Percentiles rank a stretch among this genome's conserved stretches.
Evolutionary conservation across 768 basidiomycete species (phyloP).

Genomic region (Thelephora aurantiotincta): DNA sequence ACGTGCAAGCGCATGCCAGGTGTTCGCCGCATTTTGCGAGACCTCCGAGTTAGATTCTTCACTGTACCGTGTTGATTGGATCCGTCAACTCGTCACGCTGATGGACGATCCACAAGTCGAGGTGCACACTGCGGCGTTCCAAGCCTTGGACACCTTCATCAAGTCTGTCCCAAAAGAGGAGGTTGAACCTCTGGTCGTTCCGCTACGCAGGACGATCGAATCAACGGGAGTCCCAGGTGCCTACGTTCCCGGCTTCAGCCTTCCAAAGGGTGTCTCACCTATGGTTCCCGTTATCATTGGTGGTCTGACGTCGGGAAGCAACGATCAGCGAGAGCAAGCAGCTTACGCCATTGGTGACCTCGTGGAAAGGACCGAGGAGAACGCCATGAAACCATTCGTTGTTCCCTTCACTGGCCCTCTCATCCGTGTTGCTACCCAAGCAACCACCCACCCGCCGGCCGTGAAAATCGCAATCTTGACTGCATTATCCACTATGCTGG

Average conservation of each 20-base stretch:
- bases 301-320: conserved; percentile 87
- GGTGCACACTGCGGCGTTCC: conserved; percentile 75
- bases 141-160: conserved; percentile 74
- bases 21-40: conserved; percentile 77
- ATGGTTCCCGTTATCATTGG: conserved; percentile 81
- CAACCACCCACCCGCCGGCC: conserved; percentile 78
- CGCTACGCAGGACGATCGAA: conserved; percentile 81
- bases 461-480: conserved; percentile 87
- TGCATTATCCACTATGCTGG: conserved; percentile 75
- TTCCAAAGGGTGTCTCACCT: conserved; percentile 72
- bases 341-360: conserved; percentile 95
- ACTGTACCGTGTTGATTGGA: conserved; percentile 87
- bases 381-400: conserved; percentile 87
- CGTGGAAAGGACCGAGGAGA: conserved; percentile 74
- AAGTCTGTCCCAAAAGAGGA: conserved; percentile 90
- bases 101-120: conserved; percentile 65
- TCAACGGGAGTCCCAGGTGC: conserved; percentile 65
- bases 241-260: conserved; percentile 73
- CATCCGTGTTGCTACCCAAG: conserved; percentile 87
- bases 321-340: conserved; percentile 90
- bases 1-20: conserved; percentile 63
- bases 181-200: conserved; percentile 78
- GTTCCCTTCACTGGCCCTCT: conserved; percentile 93
- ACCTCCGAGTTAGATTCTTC: conserved; percentile 70
- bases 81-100: conserved; percentile 72